Base-by-base conservation (phyloP, 306 rosid genomes). In the Nissolia schottii region DNA sequence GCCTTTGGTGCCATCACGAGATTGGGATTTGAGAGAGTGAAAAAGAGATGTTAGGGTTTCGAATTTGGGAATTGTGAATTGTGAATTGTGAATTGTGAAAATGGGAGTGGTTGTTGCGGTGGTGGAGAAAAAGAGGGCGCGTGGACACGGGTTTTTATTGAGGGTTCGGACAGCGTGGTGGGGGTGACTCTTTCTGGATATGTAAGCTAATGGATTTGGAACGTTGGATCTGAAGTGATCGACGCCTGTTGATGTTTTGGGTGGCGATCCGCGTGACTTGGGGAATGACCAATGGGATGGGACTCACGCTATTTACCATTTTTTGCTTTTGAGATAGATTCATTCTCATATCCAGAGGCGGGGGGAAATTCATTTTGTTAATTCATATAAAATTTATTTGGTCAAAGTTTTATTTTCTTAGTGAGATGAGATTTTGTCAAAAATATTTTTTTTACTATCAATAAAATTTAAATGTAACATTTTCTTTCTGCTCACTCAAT, bases 1-100 rank as follows among this genome's bases (percentile, higher is more conserved):
- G 86, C 87, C 66, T 85, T 85, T n/a, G 89, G 89, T 8, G 89
- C 89, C 89, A 85, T 85, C n/a, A 1, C 10, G 29, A 19, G 3
- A 8, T 0, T 15, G 51, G 1, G 29, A 20, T 1, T 32, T 0
- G 56, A 0, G 15, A 54, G 0, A 35, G 5, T n/a, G n/a, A 12
- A 10, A 4, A n/a, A 4, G 23, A 7, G 12, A 5, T 2, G 11
- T 12, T 48, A 64, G 81, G 81, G 71, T 74, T 74, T 71, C 6
- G 16, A 18, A 31, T 46, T 29, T 29, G 51, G 8, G 22, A 10
- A n/a, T n/a, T 22, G 50, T 2, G 1, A 12, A 1, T n/a, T 43
- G 50, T 4, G n/a, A 14, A 45, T 45, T 45, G 51, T 43, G 3
- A 32, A 5, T 14, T 43, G 54, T 0, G 12, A 0, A 0, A 0